Base-by-base conservation (phyloP, 352 stramenopile genomes). In the Halophytophthora polymorphica region DNA sequence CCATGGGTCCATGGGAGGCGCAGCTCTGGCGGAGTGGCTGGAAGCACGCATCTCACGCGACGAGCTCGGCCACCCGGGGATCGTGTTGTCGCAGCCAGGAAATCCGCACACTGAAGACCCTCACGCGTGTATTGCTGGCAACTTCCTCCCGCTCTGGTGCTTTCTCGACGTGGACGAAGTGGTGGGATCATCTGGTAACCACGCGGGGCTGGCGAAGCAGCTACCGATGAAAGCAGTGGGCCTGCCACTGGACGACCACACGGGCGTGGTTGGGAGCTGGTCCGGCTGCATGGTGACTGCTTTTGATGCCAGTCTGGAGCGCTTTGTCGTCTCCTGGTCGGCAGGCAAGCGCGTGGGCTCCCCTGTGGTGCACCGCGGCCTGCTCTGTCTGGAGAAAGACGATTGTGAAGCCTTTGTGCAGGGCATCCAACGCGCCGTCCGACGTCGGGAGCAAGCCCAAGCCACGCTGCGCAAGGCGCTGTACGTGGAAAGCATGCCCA, bases 401-500 rank as follows among this genome's bases (percentile, higher is more conserved):
- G 50, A 77, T 15, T 64, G 62, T 31, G 53, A 77, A 25, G 51
- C 42, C 1, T 93, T 90, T 56, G 71, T 66, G 3, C 55, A 68
- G 17, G 58, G 65, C 13, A 63, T 93, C 2, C 38, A 66, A 6
- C 53, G 51, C 35, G 75, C 75, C 2, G 52, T 76, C 2, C 48
- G 68, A n/a, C 68, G 76, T 4, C 72, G 84, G 19, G 57, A 58
- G 5, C 68, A 90, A 50, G 81, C 83, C 15, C 78, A 92, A 44
- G 73, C 74, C 34, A 50, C 82, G 2, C 59, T 95, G 10, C 68
- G 83, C 12, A 68, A 86, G 43, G 66, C 61, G 6, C 56, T 93
- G 7, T 93, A 81, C 38, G 57, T 95, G 22, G 77, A 90, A 37
- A 85, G 62, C 40, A 93, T 95, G 78, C 80, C 82, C 0, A 74